These are phyloP conservation scores for Sabuloglossum arenarium DNA, from an alignment of 495 filamentous ascomycete species.

Conservation along the genomic window DNA sequence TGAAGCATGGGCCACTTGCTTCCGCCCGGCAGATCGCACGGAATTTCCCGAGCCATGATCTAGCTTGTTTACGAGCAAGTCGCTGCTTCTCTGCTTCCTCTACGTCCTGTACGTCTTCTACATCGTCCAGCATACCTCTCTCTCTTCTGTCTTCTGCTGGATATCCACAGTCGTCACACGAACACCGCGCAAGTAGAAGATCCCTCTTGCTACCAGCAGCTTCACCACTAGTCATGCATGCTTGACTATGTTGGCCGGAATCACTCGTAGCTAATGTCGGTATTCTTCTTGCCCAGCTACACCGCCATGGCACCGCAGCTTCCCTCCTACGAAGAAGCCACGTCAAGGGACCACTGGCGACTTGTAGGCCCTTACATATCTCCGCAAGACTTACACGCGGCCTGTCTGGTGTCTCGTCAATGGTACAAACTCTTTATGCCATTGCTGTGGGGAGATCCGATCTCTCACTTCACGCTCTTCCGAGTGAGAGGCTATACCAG, in stretches of 20 bases:
- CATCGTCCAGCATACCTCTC: no score
- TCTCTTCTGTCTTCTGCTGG: not conserved
- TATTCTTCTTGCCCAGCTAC: no score
- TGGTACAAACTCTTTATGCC: conserved; percentile 41
- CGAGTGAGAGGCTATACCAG: conserved; percentile 30
- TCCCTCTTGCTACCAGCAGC: no score
- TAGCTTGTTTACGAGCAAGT: no score
- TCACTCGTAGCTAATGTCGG: no score
- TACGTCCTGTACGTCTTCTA: no score
- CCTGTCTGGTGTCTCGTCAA: conserved; percentile 32
- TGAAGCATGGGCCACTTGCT: not conserved
- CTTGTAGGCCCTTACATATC: conserved; percentile 39
- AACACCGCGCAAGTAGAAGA: no score
- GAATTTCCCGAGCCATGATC: not conserved
- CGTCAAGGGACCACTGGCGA: conserved; percentile 35
- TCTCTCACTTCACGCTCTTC: conserved; percentile 30
- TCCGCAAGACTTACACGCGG: conserved; percentile 35
- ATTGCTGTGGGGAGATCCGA: conserved; percentile 44
- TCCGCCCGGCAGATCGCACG: not conserved
- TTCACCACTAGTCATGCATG: no score
- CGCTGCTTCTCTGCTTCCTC: no score
- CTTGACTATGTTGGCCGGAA: no score
- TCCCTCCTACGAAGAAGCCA: conserved; percentile 38
- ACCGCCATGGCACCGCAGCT: conserved; percentile 11
- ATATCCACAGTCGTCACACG: no score